Base-by-base conservation (phyloP, 495 filamentous ascomycete genomes). In the Lasiosphaeriaceae sp. region DNA sequence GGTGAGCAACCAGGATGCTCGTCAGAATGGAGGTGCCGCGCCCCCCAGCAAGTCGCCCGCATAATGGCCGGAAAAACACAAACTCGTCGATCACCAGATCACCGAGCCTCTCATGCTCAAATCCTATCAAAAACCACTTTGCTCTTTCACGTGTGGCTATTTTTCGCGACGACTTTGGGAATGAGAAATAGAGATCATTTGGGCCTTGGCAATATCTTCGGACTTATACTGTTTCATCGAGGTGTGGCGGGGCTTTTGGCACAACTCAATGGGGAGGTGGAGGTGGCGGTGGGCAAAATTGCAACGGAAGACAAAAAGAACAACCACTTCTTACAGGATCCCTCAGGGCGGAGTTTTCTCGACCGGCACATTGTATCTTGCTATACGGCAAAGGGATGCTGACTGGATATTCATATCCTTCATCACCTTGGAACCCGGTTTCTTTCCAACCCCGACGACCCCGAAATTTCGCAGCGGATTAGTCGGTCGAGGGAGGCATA, bases 1-100 rank as follows among this genome's bases (percentile, higher is more conserved):
- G 11, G 89, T 96, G 67, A 86, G 85, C 61, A 89, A 92, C 62
- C 87, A 92, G 64, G 89, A 90, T 64, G 82, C 84, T 63, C 84
- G 90, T 54, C 88, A 91, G 62, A 94, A 95, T 63, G 90, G 89
- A 37, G 77, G 82, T 17, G 76, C 75, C n/a, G 77, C 74, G 29
- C 77, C 78, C 43, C 75, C 79, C 11, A 86, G 71, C 78, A 88
- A 88, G 69, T 87, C 83, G 50, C 84, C 84, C 14, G 79, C 83
- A 20, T 88, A 82, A 66, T 45, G 19, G 14, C 20, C 41, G 7
- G 16, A n/a, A 39, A 29, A 21, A 26, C 11, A 41, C 34, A 20
- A 56, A 11, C 46, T 41, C 43, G 37, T 39, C 53, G 43, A 49
- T 53, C 35, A 39, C 50, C 47, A 47, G 39, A 52, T 50, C 53